Evolutionary conservation across 495 filamentous ascomycete genomes (phyloP).

Genomic region (Pyronema domesticum): DNA sequence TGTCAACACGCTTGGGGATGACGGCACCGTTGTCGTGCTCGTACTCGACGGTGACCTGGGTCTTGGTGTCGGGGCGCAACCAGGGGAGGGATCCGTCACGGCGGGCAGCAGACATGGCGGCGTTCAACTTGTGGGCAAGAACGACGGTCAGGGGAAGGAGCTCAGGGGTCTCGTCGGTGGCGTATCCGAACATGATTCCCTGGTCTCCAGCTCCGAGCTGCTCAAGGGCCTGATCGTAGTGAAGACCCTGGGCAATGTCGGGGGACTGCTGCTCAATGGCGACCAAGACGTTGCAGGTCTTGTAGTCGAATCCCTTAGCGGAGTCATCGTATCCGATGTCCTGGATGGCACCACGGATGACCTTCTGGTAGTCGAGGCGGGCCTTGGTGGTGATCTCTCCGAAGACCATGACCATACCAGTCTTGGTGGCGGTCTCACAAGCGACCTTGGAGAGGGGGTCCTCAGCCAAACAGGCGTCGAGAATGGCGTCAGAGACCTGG

Average conservation of each 20-base stretch:
- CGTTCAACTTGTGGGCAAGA: constrained; percentile 89
- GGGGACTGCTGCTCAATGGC: constrained; percentile 99
- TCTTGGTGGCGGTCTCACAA: constrained; percentile 99
- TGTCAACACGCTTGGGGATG: constrained; percentile 81
- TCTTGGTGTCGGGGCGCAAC: constrained; percentile 97
- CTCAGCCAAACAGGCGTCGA: constrained; percentile 87
- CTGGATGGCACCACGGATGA: constrained; percentile 88
- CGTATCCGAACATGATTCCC: constrained; percentile 99
- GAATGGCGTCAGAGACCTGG: constrained; percentile 94
- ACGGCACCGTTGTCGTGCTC: constrained; percentile 89
- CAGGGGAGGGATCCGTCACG: constrained; percentile 75
- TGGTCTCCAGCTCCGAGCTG: constrained; percentile 97
- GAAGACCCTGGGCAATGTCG: constrained; percentile 95
- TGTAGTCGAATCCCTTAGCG: constrained; percentile 98
- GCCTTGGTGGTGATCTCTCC: constrained; percentile 98
- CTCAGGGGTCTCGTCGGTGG: constrained; percentile 97
- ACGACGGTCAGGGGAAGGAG: constrained; percentile 83
- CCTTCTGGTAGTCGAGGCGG: constrained; percentile 88
- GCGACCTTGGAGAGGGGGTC: constrained; percentile 97
- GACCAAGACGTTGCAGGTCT: constrained; percentile 95
- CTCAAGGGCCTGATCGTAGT: constrained; percentile 92
- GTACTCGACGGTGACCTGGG: constrained; percentile 97
- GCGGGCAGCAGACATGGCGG: constrained; percentile 73
- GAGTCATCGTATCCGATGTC: constrained; percentile 97
- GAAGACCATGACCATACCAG: constrained; percentile 98